phyloP scores from a whole-genome alignment of 2,329 filamentous ascomycete species.

The Fusarium multiceps region DNA sequence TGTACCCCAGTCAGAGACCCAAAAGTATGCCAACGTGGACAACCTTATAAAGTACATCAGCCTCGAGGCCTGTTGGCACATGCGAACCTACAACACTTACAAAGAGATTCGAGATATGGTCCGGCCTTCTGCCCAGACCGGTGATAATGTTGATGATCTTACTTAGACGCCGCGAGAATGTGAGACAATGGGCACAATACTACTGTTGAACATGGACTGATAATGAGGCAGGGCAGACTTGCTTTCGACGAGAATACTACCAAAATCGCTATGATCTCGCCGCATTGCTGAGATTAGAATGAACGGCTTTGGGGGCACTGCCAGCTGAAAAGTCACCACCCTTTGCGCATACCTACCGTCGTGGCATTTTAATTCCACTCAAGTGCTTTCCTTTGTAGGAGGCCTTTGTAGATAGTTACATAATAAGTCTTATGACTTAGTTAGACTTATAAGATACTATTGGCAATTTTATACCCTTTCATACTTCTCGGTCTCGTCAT shows the following conservation, averaged over 20 bases:
- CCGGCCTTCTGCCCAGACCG: not conserved
- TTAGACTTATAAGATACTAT: not conserved
- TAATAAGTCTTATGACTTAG: not conserved
- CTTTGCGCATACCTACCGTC: not conserved
- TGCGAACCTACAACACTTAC: not conserved
- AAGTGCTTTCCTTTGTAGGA: not conserved
- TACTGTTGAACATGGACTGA: not conserved
- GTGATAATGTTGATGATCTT: not conserved
- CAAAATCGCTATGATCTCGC: not conserved
- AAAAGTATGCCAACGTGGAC: not conserved
- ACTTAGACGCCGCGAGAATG: not conserved
- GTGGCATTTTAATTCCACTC: not conserved
- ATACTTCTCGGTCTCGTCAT: not conserved
- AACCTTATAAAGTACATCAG: constrained; percentile 8
- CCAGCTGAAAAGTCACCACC: not conserved
- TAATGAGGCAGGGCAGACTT: not conserved
- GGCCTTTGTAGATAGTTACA: not conserved
- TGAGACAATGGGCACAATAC: not conserved
- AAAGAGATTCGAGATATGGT: not conserved
- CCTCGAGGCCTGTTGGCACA: constrained; percentile 9
- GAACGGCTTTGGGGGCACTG: not conserved
- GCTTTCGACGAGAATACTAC: not conserved
- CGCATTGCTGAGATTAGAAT: not conserved
- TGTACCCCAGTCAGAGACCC: not conserved
- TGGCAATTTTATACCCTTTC: not conserved